Evolutionary conservation across 495 filamentous ascomycete species (phyloP), one percentile per base, ranked within the genome.

Genomic region (Podospora sp.): DNA sequence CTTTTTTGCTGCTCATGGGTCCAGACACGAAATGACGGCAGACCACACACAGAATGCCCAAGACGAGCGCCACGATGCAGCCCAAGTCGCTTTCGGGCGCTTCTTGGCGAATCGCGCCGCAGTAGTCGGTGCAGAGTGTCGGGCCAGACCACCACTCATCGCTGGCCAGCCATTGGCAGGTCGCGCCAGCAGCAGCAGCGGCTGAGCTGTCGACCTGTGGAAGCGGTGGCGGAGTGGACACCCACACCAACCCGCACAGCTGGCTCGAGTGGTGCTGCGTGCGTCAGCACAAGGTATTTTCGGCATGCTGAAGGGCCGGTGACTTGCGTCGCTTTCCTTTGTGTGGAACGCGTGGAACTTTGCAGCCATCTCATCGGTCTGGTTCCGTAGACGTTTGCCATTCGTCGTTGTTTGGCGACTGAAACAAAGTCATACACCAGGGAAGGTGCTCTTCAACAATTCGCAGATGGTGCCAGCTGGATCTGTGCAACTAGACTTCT

Each of bases 71-170:
- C 56, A 59, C 56, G 25, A 59, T 59, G 56, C 56, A 59, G 56
- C 56, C 56, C 56, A 59, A 59, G 56, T 18, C 56, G 56, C 24
- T 59, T 33, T 27, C 26, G 56, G 56, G 56, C 56, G 7, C n/a
- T 22, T n/a, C 25, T 26, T 8, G 6, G 56, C 56, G 21, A 27
- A 29, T 35, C 24, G 21, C 7, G 56, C 56, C 2, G n/a, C 21
- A 20, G 52, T 26, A 24, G 22, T 33, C 21, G 56, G 26, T 59
- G 56, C 25, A 59, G 26, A 26, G 56, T 59, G 22, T 59, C 56
- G 56, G 56, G 24, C 24, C 18, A 59, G 18, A n/a, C 21, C 21
- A 33, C 24, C n/a, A 6, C 24, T 59, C 25, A 6, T 2, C 40
- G 40, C 40, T 29, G 22, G 56, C 27, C 27, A 11, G n/a, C 52